Percentiles rank a stretch among this genome's conserved stretches.
Evolutionary conservation across 441 rosid species (phyloP).

Genomic region (Kokia cookei): DNA sequence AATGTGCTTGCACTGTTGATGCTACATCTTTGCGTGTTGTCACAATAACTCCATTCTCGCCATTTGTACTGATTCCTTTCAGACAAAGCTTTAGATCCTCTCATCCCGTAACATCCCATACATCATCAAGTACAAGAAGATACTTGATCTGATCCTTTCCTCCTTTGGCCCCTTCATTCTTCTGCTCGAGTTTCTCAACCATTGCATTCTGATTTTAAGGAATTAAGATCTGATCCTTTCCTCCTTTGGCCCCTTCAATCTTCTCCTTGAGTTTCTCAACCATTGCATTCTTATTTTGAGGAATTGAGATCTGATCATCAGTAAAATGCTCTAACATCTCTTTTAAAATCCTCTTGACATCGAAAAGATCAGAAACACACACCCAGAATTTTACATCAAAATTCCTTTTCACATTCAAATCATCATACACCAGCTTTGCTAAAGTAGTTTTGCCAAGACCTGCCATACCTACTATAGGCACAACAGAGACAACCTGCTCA

Average conservation of each 20-base stretch:
- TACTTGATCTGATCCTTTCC: not conserved
- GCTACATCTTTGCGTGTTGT: slow-evolving; percentile 18
- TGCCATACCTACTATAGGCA: not conserved
- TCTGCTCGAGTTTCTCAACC: not conserved
- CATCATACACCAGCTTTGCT: not conserved
- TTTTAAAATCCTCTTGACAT: not conserved
- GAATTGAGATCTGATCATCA: not conserved
- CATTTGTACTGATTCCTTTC: not conserved
- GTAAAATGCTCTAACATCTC: not conserved
- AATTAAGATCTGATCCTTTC: not conserved
- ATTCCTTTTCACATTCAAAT: slow-evolving; percentile 11
- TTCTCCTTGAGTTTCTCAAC: not conserved
- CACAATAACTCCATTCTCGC: slow-evolving; percentile 5
- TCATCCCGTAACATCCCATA: not conserved
- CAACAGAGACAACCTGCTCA: not conserved
- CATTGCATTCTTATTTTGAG: not conserved
- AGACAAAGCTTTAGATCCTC: not conserved
- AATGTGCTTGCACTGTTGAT: not conserved
- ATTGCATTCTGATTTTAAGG: not conserved
- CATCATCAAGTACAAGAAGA: not conserved
- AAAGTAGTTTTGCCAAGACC: not conserved
- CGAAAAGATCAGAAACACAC: slow-evolving; percentile 18
- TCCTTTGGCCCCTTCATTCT: not conserved
- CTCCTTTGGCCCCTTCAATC: not conserved
- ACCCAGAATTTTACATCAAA: slow-evolving; percentile 31